Conservation (phyloP, 2,329 filamentous ascomycete genomes). For the Colletotrichum agaves region DNA sequence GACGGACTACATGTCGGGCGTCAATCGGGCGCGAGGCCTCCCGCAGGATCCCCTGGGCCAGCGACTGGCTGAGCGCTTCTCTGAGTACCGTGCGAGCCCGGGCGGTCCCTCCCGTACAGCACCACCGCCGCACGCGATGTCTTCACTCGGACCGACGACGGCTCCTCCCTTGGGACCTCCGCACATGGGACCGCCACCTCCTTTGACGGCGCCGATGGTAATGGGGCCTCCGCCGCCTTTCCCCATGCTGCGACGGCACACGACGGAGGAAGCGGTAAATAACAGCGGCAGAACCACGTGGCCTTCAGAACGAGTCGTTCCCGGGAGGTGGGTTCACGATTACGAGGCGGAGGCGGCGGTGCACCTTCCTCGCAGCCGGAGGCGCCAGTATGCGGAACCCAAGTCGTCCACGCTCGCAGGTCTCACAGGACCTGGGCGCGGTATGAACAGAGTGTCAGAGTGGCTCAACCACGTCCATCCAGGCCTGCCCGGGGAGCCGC, state of each 20-base stretch:
- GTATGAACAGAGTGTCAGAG: conserved; percentile 59
- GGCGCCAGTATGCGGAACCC: conserved; percentile 43
- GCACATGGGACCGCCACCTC: conserved; percentile 15
- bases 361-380: conserved; percentile 44
- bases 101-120: conserved; percentile 33
- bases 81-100: conserved; percentile 53
- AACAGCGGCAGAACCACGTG: conserved; percentile 45
- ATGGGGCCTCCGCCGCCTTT: conserved; percentile 41
- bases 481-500: conserved; percentile 50
- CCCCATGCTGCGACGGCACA: conserved; percentile 51
- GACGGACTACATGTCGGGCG: conserved; percentile 56
- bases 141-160: conserved; percentile 40
- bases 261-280: conserved; percentile 55
- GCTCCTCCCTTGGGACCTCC: conserved; percentile 19
- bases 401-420: conserved; percentile 59
- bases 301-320: conserved; percentile 45
- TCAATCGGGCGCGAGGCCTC: conserved; percentile 55
- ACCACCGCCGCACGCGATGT: conserved; percentile 39
- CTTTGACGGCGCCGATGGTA: conserved; percentile 25
- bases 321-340: conserved; percentile 42
- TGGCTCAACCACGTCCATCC: conserved; percentile 61
- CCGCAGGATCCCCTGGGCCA: conserved; percentile 58
- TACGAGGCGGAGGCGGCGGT: conserved; percentile 48
- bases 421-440: conserved; percentile 55
- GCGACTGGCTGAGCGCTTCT: conserved; percentile 62